These are phyloP conservation scores for Botryosphaeria dothidea DNA, from an alignment of 2,329 filamentous ascomycete genomes.

Conservation along the genomic window DNA sequence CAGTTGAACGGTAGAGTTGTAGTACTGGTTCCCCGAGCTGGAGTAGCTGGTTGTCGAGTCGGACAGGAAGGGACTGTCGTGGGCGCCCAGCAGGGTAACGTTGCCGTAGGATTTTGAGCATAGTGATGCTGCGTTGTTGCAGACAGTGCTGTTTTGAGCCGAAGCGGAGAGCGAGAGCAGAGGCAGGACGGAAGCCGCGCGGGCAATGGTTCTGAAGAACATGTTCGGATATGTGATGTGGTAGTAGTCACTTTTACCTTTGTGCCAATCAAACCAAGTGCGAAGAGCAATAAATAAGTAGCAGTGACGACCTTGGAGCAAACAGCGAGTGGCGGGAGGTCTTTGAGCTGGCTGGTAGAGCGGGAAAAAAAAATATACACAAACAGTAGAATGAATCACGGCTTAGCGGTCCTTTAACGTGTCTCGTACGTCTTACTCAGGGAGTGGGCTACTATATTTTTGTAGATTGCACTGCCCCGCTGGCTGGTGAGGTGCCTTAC, in stretches of 20 bases:
- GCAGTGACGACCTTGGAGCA: neutral
- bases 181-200: neutral
- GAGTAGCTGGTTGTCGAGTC: conserved; percentile 61
- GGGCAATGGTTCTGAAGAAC: conserved; percentile 13
- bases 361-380: neutral
- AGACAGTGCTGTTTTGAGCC: conserved; percentile 43
- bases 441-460: conserved; percentile 7
- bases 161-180: conserved; percentile 7
- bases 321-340: conserved; percentile 1
- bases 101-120: conserved; percentile 69
- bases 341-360: neutral
- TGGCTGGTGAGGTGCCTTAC: neutral
- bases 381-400: neutral
- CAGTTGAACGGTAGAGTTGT: conserved; percentile 67
- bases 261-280: neutral
- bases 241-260: no score
- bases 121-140: conserved; percentile 74
- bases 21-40: conserved; percentile 66
- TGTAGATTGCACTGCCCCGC: conserved; percentile 8
- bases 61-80: conserved; percentile 68
- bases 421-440: neutral
- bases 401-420: neutral
- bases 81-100: conserved; percentile 71
- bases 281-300: neutral
- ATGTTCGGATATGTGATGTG: neutral